Percentiles rank a stretch among this genome's conserved stretches.
Conservation (phyloP, 371 early-diverging fungal species). For the Amoeboaphelidium protococcarum region DNA sequence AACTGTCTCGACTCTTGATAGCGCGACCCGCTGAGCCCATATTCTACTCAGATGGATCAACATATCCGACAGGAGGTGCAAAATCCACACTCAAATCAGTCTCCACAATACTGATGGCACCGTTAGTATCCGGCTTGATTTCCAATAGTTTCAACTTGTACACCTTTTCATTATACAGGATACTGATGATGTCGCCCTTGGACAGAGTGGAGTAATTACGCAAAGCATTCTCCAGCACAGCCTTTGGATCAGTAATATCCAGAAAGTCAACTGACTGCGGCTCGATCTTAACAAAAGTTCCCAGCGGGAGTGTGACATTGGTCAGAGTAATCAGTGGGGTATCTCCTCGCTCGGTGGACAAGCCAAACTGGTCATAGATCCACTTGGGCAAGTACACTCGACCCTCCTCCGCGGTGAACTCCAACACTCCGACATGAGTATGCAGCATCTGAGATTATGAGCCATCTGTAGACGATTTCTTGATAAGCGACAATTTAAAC, state of each 20-base stretch:
- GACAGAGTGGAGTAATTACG: slow-evolving; percentile 86
- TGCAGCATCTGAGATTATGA: slow-evolving; percentile 17
- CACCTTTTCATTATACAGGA: slow-evolving; percentile 63
- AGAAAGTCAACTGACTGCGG: slow-evolving; percentile 94
- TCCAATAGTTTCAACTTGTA: slow-evolving; percentile 82
- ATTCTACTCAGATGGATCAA: slow-evolving; percentile 36
- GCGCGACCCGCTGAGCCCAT: slow-evolving; percentile 8
- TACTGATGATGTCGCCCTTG: slow-evolving; percentile 69
- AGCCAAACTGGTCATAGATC: slow-evolving; percentile 94
- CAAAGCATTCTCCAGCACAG: slow-evolving; percentile 92
- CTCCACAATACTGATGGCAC: slow-evolving; percentile 89
- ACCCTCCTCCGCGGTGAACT: slow-evolving; percentile 95
- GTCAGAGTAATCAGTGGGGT: slow-evolving; percentile 53
- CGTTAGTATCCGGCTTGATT: slow-evolving; percentile 49
- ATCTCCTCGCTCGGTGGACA: slow-evolving; percentile 41
- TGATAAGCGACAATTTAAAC: slow-evolving; percentile 49
- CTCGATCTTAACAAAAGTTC: slow-evolving; percentile 83
- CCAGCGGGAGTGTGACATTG: slow-evolving; percentile 52
- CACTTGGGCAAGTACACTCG: slow-evolving; percentile 86
- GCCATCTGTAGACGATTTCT: too few species aligned
- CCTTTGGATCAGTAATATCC: slow-evolving; percentile 91
- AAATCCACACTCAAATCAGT: slow-evolving; percentile 97
- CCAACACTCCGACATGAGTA: slow-evolving; percentile 83
- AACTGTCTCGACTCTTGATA: slow-evolving; percentile 3
- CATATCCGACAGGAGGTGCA: slow-evolving; percentile 91